Conservation (phyloP, 371 early-diverging fungal genomes). For the Capniomyces stellatus region DNA sequence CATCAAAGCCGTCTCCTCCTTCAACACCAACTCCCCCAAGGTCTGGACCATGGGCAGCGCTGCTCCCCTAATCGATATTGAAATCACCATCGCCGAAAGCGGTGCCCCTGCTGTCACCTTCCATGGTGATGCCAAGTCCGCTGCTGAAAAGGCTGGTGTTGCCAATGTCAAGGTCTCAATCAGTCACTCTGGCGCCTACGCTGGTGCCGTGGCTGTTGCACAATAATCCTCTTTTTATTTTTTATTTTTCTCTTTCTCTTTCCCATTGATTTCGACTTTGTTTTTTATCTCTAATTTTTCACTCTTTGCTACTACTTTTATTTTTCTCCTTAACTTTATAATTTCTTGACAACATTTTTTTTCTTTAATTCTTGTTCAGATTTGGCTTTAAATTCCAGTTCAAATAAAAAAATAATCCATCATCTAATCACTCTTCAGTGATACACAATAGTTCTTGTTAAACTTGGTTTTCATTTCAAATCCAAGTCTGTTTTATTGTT, state of each 20-base stretch:
- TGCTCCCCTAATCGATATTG: conserved; percentile 81
- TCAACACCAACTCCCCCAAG: conserved; percentile 26
- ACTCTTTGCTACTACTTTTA: background rate
- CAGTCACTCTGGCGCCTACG: conserved; percentile 81
- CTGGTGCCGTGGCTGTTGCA: conserved; percentile 70
- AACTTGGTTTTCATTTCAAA: no score
- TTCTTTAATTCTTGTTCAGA: no score
- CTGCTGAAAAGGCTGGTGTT: conserved; percentile 50
- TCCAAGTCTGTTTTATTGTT: no score
- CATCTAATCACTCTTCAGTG: no score
- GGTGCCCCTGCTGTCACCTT: conserved; percentile 78
- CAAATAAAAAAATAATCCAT: no score
- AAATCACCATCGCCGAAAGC: conserved; percentile 47
- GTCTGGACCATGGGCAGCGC: conserved; percentile 68
- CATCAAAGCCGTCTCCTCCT: conserved; percentile 77
- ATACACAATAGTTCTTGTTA: no score
- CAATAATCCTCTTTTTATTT: conserved; percentile 11
- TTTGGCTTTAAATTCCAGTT: no score
- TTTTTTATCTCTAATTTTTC: background rate
- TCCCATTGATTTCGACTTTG: background rate
- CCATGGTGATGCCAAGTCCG: conserved; percentile 61
- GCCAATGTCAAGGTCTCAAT: conserved; percentile 72
- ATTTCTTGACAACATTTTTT: no score
- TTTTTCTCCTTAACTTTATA: no score
- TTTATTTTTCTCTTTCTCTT: background rate